Evolutionary conservation across 2,329 filamentous ascomycete species (phyloP).

Genomic region (Trichophyton schoenleinii): DNA sequence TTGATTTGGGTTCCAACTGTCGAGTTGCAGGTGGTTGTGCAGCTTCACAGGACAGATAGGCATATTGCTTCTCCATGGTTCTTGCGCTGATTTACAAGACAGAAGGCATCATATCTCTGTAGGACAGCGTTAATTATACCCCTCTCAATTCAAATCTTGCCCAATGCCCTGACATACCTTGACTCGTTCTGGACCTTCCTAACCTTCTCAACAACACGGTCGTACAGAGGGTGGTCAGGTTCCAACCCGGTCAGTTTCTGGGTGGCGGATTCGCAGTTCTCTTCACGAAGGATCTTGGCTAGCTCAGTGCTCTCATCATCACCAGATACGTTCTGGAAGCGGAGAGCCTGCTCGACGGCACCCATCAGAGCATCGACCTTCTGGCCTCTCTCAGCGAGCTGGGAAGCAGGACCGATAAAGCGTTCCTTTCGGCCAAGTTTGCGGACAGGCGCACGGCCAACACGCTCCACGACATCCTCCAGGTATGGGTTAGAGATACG

Average conservation of each 20-base stretch:
- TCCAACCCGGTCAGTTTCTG: conserved; percentile 71
- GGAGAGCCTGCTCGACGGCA: conserved; percentile 80
- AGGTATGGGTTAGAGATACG: conserved; percentile 89
- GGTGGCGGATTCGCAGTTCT: conserved; percentile 61
- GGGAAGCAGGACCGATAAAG: conserved; percentile 81
- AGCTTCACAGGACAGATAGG: not conserved
- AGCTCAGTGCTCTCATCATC: conserved; percentile 84
- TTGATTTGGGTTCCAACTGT: too few relatives aligned
- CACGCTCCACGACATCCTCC: conserved; percentile 86
- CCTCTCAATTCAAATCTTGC: not conserved
- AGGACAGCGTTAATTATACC: not conserved
- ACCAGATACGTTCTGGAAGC: conserved; percentile 86
- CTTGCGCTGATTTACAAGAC: not conserved
- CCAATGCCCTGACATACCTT: conserved; percentile 21
- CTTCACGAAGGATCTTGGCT: conserved; percentile 68
- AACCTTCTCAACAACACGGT: conserved; percentile 62
- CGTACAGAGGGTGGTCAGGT: conserved; percentile 62
- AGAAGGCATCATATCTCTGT: conserved; percentile 2
- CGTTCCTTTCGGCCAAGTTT: conserved; percentile 93
- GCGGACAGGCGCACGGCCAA: conserved; percentile 84
- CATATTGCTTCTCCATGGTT: not conserved
- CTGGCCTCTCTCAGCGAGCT: conserved; percentile 71
- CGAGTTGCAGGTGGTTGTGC: not conserved
- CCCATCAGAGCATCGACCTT: conserved; percentile 62
- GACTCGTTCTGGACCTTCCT: conserved; percentile 59